Conservation (phyloP, 169 alveolate genomes). For the Plasmodium yoelii region DNA sequence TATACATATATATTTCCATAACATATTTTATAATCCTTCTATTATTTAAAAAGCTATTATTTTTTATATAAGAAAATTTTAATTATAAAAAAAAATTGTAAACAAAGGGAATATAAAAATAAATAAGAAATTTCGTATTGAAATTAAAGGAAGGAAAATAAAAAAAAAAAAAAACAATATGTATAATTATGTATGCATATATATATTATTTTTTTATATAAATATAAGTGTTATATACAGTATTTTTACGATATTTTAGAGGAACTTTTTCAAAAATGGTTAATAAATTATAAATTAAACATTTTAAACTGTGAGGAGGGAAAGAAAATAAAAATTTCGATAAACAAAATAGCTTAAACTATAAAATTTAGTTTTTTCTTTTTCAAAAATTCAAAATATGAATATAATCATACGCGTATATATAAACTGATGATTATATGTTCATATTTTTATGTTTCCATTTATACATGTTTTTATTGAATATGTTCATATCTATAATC, state of each 20-base stretch:
- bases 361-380: conserved; percentile 1
- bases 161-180: not conserved
- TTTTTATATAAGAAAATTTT: not conserved
- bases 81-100: not conserved
- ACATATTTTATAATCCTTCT: not conserved
- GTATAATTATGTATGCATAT: not conserved
- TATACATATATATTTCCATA: not conserved
- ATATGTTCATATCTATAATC: conserved; percentile 1
- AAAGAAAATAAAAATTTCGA: conserved; percentile 1
- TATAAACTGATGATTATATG: not conserved
- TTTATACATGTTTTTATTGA: not conserved
- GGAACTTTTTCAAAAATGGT: not conserved
- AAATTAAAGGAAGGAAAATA: not conserved
- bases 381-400: not conserved
- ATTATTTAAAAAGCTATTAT: not conserved
- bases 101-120: not conserved
- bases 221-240: not conserved
- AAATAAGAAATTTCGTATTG: not conserved
- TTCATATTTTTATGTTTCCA: not conserved
- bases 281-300: not conserved
- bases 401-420: not conserved
- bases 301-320: no score
- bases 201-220: not conserved
- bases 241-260: not conserved
- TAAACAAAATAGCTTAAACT: conserved; percentile 8